These are phyloP conservation scores for Eruca vesicaria DNA, from an alignment of 441 rosid genomes.

Conservation along the genomic window DNA sequence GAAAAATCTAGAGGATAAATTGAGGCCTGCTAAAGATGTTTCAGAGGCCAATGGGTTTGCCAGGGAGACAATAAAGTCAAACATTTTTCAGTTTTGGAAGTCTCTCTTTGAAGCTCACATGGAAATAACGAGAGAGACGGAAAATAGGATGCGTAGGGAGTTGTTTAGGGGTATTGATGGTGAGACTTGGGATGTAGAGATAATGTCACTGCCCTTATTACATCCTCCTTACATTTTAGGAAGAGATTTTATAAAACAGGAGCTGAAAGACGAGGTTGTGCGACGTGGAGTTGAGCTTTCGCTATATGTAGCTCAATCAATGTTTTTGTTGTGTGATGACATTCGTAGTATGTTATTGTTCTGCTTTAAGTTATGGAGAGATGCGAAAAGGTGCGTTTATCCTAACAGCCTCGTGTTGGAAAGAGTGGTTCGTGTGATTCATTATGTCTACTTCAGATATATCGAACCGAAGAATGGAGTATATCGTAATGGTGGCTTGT, in stretches of 20 bases:
- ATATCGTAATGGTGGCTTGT: too few species aligned
- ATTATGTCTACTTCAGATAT: neutral
- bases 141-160: neutral
- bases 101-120: neutral
- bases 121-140: neutral
- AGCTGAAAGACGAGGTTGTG: neutral
- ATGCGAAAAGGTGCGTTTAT: neutral
- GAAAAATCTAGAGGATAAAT: neutral
- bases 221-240: neutral
- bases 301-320: neutral
- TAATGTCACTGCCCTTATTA: neutral
- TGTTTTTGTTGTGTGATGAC: neutral
- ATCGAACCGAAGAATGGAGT: neutral
- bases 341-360: neutral
- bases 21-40: neutral
- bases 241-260: neutral
- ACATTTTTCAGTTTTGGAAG: neutral
- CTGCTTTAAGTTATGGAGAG: neutral
- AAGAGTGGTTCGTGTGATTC: neutral
- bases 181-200: too few species aligned
- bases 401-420: neutral
- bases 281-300: neutral
- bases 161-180: too few species aligned
- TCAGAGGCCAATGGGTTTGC: neutral
- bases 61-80: neutral